A percentile compares a stretch with the other conserved stretches of the same genome.
Evolutionary conservation across 2,329 filamentous ascomycete species (phyloP).

Genomic region (Xylaria sp.): DNA sequence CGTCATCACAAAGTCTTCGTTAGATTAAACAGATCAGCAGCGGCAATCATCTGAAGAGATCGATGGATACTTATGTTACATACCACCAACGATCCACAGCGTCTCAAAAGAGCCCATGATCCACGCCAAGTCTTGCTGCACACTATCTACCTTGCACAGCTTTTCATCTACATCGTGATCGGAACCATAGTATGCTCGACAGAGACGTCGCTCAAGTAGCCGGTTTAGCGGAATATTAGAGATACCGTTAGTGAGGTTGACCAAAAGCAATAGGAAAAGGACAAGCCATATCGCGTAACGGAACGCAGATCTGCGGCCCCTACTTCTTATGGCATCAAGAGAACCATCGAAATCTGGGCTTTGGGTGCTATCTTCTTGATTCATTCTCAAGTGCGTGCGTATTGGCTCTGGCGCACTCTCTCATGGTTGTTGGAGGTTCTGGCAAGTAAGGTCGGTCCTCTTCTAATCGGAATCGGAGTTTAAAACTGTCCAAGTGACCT

Average conservation of each 20-base stretch:
- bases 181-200: constrained; percentile 60
- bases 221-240: constrained; percentile 61
- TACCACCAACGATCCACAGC: constrained; percentile 61
- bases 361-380: constrained; percentile 25
- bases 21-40: constrained; percentile 12
- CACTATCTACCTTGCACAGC: constrained; percentile 63
- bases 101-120: constrained; percentile 64
- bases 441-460: neutral
- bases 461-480: neutral
- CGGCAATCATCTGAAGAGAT: constrained; percentile 1
- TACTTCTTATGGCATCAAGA: neutral
- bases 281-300: constrained; percentile 45
- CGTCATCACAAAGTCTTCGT: constrained; percentile 60
- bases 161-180: constrained; percentile 60
- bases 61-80: constrained; percentile 28
- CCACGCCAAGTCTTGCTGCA: constrained; percentile 64
- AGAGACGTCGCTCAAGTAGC: constrained; percentile 60
- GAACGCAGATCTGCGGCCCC: constrained; percentile 3
- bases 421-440: neutral
- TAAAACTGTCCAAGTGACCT: neutral
- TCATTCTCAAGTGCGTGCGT: constrained; percentile 18
- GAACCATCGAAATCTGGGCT: constrained; percentile 2
- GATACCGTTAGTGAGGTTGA: constrained; percentile 60
- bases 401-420: neutral
- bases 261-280: constrained; percentile 56